Conservation (phyloP, 202 grass and related monocot genomes). For the Sporobolus alterniflorus region DNA sequence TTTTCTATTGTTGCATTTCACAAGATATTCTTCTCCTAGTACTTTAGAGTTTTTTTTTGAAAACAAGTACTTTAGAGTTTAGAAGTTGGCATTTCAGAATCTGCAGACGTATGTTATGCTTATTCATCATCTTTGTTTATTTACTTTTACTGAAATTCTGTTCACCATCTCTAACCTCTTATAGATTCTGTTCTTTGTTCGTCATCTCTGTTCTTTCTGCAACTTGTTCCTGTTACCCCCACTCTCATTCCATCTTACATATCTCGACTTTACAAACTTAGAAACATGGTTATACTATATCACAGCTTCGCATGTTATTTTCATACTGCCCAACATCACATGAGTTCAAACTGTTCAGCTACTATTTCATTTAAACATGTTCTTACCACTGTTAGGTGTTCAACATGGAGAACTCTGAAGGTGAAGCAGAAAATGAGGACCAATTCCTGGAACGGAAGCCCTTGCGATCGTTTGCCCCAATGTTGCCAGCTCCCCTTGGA, state of each 20-base stretch:
- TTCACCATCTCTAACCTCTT: not conserved
- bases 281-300: not conserved
- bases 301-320: not conserved
- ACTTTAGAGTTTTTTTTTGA: too few relatives aligned
- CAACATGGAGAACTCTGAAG: constrained; percentile 26
- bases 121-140: too few relatives aligned
- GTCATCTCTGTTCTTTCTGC: not conserved
- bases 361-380: constrained; percentile 1
- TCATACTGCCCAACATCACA: not conserved
- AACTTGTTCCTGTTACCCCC: not conserved
- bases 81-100: too few relatives aligned
- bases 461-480: constrained; percentile 53
- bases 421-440: constrained; percentile 19
- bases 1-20: not conserved
- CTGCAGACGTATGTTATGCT: too few relatives aligned
- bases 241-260: not conserved
- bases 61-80: too few relatives aligned
- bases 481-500: constrained; percentile 47
- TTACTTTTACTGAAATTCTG: too few relatives aligned
- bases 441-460: constrained; percentile 49
- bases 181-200: not conserved
- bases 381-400: constrained; percentile 4
- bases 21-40: too few relatives aligned
- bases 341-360: not conserved
- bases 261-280: too few relatives aligned